Evolutionary conservation across 2,329 filamentous ascomycete genomes (phyloP).

Genomic region (Botryosphaeria dothidea): DNA sequence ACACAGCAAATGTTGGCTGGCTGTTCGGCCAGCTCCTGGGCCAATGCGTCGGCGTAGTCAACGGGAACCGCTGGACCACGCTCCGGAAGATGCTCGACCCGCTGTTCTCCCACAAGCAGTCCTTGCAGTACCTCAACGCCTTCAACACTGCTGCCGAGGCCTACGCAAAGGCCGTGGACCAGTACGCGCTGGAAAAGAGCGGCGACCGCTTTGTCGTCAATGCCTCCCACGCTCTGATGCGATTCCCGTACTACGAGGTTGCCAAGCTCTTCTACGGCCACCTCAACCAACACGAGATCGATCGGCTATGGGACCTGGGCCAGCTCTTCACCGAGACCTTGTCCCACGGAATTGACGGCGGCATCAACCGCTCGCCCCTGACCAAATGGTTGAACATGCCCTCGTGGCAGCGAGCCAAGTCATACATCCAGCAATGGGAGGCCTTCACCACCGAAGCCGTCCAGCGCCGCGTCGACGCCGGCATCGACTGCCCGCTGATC

Average conservation of each 20-base stretch:
- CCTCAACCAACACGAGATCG: conserved; percentile 1
- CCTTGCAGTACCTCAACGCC: conserved; percentile 1
- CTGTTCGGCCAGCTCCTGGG: conserved; percentile 16
- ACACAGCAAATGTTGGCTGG: conserved; percentile 13
- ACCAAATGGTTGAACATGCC: not conserved
- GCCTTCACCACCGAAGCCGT: not conserved
- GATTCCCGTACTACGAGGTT: conserved; percentile 16
- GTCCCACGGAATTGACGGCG: not conserved
- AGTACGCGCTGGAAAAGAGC: not conserved
- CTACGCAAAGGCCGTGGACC: not conserved
- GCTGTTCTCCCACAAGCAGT: conserved; percentile 9
- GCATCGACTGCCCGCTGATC: not conserved
- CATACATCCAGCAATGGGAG: conserved; percentile 8
- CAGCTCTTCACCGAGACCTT: conserved; percentile 7
- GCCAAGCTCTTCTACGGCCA: conserved; percentile 12
- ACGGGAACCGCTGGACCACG: conserved; percentile 14
- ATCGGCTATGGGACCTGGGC: conserved; percentile 16
- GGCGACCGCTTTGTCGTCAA: conserved; percentile 5
- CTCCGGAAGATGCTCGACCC: conserved; percentile 8
- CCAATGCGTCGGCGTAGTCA: conserved; percentile 16
- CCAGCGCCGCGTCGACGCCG: not conserved
- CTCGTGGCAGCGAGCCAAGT: not conserved
- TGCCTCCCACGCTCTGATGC: conserved; percentile 11
- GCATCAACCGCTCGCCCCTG: conserved; percentile 7
- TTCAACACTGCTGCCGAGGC: not conserved